Conservation (phyloP, 441 rosid genomes). For the Hura crepitans region DNA sequence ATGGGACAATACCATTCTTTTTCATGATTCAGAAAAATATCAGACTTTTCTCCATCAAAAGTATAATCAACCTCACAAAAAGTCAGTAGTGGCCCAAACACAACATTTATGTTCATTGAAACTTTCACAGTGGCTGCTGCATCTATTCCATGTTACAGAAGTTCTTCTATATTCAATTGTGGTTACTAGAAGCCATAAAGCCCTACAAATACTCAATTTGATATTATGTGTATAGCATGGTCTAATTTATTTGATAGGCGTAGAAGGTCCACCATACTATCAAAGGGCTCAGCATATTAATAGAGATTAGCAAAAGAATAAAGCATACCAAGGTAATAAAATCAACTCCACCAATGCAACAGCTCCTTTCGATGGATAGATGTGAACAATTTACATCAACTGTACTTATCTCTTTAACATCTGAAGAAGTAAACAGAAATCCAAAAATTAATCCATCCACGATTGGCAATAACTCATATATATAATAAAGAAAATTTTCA, state of each 20-base stretch:
- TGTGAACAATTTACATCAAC: slow-evolving; percentile 7
- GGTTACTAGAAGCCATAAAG: neutral
- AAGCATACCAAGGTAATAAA: slow-evolving; percentile 68
- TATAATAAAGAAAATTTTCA: no score
- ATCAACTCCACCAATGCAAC: slow-evolving; percentile 66
- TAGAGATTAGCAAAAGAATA: slow-evolving; percentile 1
- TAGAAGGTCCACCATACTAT: neutral
- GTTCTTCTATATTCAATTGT: neutral
- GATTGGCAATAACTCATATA: neutral
- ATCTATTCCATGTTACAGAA: neutral
- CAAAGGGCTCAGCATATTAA: neutral
- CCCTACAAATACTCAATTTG: neutral
- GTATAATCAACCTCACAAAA: neutral
- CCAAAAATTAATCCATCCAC: neutral
- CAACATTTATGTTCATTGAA: neutral
- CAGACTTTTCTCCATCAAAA: neutral
- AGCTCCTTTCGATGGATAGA: slow-evolving; percentile 31
- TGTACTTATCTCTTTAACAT: slow-evolving; percentile 26
- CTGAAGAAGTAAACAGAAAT: slow-evolving; percentile 21
- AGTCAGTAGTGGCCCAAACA: neutral
- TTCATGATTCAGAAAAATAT: neutral
- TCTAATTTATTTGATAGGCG: neutral
- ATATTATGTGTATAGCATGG: neutral
- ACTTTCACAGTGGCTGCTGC: slow-evolving; percentile 2
- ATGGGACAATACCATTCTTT: neutral